A percentile compares a stretch with the other conserved stretches of the same genome.
Conservation (phyloP, 2,329 filamentous ascomycete species). For the Alternaria sp. region DNA sequence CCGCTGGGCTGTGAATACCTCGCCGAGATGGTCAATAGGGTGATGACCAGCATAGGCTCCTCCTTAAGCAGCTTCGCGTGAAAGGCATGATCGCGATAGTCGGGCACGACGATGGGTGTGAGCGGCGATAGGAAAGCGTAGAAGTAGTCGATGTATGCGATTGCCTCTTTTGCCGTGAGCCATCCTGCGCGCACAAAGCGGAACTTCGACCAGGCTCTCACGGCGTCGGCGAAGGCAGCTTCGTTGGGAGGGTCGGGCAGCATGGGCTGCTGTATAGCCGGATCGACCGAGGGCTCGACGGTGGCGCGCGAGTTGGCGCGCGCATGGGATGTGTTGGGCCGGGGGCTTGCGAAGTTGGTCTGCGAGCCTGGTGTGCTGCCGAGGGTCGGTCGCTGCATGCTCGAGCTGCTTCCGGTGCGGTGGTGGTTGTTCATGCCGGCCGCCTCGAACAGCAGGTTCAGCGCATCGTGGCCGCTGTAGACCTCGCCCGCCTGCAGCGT, state of each 20-base stretch:
- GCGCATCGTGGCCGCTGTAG: conserved; percentile 89
- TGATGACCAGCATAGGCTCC: conserved; percentile 91
- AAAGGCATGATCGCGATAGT: conserved; percentile 81
- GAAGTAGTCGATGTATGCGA: conserved; percentile 95
- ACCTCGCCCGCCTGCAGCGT: conserved; percentile 70
- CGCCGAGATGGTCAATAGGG: conserved; percentile 87
- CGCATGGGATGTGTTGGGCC: conserved; percentile 29
- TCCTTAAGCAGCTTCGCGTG: conserved; percentile 83
- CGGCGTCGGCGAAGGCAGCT: conserved; percentile 63
- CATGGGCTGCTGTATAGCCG: conserved; percentile 34
- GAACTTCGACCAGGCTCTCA: conserved; percentile 89
- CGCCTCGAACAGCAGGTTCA: conserved; percentile 90
- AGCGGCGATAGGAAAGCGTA: conserved; percentile 89
- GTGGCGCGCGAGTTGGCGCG: conserved; percentile 31
- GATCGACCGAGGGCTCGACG: conserved; percentile 39
- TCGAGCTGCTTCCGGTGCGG: conserved; percentile 54
- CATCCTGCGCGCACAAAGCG: conserved; percentile 95
- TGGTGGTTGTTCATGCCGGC: conserved; percentile 60
- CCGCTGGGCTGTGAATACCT: conserved; percentile 82
- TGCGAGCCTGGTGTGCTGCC: conserved; percentile 47
- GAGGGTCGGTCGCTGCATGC: conserved; percentile 43
- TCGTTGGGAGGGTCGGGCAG: conserved; percentile 44
- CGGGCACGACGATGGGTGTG: conserved; percentile 91
- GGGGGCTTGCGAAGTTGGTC: conserved; percentile 44
- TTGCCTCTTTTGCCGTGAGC: conserved; percentile 93